Conservation (phyloP, 2,329 filamentous ascomycete genomes). For the Cladophialophora psammophila region DNA sequence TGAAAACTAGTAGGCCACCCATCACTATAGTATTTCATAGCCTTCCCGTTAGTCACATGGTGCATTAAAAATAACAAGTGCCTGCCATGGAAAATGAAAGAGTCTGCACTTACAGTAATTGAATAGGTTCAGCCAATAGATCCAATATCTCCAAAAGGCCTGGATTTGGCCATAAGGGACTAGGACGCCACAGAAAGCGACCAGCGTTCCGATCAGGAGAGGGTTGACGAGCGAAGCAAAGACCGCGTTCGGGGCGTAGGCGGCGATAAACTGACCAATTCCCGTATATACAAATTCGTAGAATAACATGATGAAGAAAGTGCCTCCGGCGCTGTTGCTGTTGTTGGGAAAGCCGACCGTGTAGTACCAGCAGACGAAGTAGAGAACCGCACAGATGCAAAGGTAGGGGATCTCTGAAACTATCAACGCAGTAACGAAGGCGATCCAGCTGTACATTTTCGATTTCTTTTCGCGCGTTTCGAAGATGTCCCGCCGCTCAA, state of each 20-base stretch:
- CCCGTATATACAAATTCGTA: slow-evolving; percentile 75
- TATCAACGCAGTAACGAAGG: slow-evolving; percentile 73
- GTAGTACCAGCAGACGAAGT: slow-evolving; percentile 78
- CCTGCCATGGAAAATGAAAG: too few species aligned
- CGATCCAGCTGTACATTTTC: slow-evolving; percentile 77
- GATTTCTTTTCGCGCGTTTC: slow-evolving; percentile 71
- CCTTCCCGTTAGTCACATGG: too few species aligned
- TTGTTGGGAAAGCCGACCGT: slow-evolving; percentile 70
- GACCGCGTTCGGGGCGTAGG: slow-evolving; percentile 70
- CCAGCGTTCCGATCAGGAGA: slow-evolving; percentile 71
- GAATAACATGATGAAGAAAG: slow-evolving; percentile 74
- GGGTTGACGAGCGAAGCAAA: slow-evolving; percentile 74
- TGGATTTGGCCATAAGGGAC: slow-evolving; percentile 69
- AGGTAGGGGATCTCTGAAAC: slow-evolving; percentile 73
- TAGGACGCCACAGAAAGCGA: slow-evolving; percentile 77
- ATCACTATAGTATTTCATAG: slow-evolving; percentile 49
- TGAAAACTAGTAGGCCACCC: slow-evolving; percentile 62
- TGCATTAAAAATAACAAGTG: too few species aligned
- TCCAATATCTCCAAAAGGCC: slow-evolving; percentile 74
- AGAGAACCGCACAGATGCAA: slow-evolving; percentile 68
- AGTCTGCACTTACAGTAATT: slow-evolving; percentile 54
- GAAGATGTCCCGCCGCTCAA: slow-evolving; percentile 74
- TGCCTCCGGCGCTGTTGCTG: slow-evolving; percentile 48
- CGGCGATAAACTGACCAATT: slow-evolving; percentile 81
- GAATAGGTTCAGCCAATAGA: slow-evolving; percentile 67